These are phyloP conservation scores for Teratosphaeria pseudoeucalypti DNA, from an alignment of 2,329 filamentous ascomycete genomes.

Conservation along the genomic window DNA sequence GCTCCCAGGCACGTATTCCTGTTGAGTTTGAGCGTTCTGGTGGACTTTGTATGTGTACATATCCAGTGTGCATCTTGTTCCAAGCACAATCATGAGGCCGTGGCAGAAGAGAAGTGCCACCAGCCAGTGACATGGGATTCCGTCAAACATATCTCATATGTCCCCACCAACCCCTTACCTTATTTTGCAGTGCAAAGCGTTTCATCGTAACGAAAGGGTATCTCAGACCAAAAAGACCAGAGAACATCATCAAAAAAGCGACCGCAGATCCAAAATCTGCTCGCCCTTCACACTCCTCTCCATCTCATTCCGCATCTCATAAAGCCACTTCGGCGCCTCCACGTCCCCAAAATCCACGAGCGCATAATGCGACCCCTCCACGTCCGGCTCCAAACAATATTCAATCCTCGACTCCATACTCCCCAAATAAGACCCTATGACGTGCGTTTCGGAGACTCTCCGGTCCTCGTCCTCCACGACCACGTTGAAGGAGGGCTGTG, in stretches of 20 bases:
- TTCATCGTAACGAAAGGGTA: constrained; percentile 4
- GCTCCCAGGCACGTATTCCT: background rate
- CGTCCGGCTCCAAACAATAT: constrained; percentile 52
- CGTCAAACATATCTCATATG: background rate
- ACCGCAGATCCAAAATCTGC: constrained; percentile 6
- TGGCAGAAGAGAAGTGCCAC: background rate
- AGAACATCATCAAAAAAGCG: constrained; percentile 4
- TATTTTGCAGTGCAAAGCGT: no score
- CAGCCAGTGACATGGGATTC: background rate
- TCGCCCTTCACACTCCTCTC: constrained; percentile 6
- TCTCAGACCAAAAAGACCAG: background rate
- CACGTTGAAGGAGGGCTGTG: constrained; percentile 46
- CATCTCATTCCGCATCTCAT: constrained; percentile 6
- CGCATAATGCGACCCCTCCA: constrained; percentile 9
- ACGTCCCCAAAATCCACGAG: constrained; percentile 14
- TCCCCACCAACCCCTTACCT: no score
- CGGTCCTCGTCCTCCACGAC: constrained; percentile 41
- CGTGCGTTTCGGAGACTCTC: constrained; percentile 43
- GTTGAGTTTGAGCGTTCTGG: background rate
- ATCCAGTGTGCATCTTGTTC: background rate
- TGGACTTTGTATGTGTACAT: background rate
- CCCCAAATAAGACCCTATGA: constrained; percentile 53
- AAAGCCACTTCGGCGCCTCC: constrained; percentile 7
- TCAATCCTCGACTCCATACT: constrained; percentile 46
- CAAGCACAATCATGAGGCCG: background rate